Percentiles rank a stretch among this genome's conserved stretches.
Conservation (phyloP, 768 basidiomycete genomes). For the Leccinum aurantiacum region DNA sequence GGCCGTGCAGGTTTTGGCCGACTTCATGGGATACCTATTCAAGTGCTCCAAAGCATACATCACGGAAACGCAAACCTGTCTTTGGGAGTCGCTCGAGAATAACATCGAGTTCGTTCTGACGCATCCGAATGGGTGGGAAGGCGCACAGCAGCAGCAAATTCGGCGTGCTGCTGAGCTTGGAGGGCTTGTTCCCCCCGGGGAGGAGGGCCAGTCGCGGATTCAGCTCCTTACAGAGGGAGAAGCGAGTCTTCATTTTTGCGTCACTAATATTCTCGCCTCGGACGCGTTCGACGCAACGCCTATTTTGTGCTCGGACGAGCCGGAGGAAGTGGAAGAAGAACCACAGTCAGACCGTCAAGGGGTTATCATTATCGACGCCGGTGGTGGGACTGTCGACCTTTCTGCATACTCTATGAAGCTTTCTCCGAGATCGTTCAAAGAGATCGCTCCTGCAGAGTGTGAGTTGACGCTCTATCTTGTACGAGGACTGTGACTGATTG, state of each 20-base stretch:
- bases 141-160: conserved; percentile 54
- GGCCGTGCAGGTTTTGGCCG: conserved; percentile 29
- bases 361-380: conserved; percentile 50
- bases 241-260: conserved; percentile 52
- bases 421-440: conserved; percentile 38
- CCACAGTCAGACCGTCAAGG: conserved; percentile 26
- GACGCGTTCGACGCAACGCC: conserved; percentile 21
- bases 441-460: conserved; percentile 37
- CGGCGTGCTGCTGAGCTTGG: conserved; percentile 49
- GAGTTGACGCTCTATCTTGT: not conserved
- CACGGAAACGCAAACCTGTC: conserved; percentile 37
- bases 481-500: not conserved
- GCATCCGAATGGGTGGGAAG: conserved; percentile 67
- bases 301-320: conserved; percentile 18
- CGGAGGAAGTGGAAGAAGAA: conserved; percentile 13
- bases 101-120: conserved; percentile 51
- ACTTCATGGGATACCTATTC: conserved; percentile 46
- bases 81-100: conserved; percentile 45
- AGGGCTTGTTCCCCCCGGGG: conserved; percentile 45
- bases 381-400: conserved; percentile 42
- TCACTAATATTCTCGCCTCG: conserved; percentile 42
- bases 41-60: conserved; percentile 45
- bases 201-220: conserved; percentile 39
- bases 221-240: conserved; percentile 63
- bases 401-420: conserved; percentile 41